phyloP scores from a whole-genome alignment of 345 rosid species.

The Murraya paniculata region DNA sequence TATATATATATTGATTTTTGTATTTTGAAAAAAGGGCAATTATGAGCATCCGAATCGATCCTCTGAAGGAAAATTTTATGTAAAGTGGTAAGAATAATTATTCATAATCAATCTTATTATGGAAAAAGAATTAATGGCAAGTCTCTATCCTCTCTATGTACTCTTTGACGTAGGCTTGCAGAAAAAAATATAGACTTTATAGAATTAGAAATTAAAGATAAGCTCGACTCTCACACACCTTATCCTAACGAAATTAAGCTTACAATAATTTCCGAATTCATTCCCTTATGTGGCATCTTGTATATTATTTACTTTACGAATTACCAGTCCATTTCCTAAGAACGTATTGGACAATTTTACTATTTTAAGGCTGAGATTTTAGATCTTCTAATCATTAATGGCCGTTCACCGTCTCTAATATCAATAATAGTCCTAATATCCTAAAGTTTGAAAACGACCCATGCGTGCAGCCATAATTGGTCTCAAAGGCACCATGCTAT shows the following conservation, averaged over 20 bases:
- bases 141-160: background rate
- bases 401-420: background rate
- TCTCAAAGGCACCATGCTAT: background rate
- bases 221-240: background rate
- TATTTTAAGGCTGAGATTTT: background rate
- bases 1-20: too few species aligned
- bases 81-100: conserved; percentile 5
- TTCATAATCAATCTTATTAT: background rate
- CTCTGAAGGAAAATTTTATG: conserved; percentile 6
- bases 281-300: background rate
- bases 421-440: background rate
- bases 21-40: background rate
- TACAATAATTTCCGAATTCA: background rate
- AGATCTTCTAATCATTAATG: background rate
- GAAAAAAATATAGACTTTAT: conserved; percentile 15
- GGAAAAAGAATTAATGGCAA: conserved; percentile 6
- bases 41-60: background rate
- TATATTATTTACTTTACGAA: background rate
- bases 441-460: background rate
- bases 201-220: conserved; percentile 13
- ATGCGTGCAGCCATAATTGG: background rate
- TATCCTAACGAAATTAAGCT: background rate
- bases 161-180: background rate
- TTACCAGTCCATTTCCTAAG: background rate
- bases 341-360: background rate